Conservation (phyloP, 164 flowering plant genomes). For the Tinospora cordifolia region DNA sequence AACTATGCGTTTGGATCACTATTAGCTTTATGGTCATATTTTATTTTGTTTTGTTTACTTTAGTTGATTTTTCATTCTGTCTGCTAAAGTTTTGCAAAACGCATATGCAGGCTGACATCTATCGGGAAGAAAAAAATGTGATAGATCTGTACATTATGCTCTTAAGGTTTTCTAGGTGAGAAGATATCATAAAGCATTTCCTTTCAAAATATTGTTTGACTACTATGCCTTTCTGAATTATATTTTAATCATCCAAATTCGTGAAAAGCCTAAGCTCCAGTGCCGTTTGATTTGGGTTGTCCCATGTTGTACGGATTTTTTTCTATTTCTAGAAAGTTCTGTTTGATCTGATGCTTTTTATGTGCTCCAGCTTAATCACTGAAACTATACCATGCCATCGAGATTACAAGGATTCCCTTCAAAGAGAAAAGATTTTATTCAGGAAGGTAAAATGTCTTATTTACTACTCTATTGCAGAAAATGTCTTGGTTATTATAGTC, state of each 20-base stretch:
- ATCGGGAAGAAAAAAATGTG: constrained; percentile 69
- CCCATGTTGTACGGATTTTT: background rate
- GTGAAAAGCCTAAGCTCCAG: background rate
- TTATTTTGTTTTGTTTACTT: background rate
- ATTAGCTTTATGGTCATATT: background rate
- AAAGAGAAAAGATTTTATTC: constrained; percentile 35
- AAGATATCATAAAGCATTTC: background rate
- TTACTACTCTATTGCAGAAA: background rate
- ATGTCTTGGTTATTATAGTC: background rate
- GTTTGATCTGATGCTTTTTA: constrained; percentile 9
- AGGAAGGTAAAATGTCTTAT: constrained; percentile 39
- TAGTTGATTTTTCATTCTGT: background rate
- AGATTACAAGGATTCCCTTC: constrained; percentile 51
- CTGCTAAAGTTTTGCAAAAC: background rate
- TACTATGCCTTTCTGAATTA: background rate
- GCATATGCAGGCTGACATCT: constrained; percentile 74
- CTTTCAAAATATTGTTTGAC: background rate
- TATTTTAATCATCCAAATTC: background rate
- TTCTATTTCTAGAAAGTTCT: background rate
- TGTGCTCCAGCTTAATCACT: constrained; percentile 54
- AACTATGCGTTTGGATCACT: background rate
- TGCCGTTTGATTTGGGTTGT: background rate
- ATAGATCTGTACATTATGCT: constrained; percentile 85
- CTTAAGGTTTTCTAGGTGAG: constrained; percentile 85
- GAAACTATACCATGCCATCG: constrained; percentile 90